These are phyloP conservation scores for Ceratobasidium sp. DNA, from an alignment of 1,284 basidiomycete genomes.

Conservation along the genomic window DNA sequence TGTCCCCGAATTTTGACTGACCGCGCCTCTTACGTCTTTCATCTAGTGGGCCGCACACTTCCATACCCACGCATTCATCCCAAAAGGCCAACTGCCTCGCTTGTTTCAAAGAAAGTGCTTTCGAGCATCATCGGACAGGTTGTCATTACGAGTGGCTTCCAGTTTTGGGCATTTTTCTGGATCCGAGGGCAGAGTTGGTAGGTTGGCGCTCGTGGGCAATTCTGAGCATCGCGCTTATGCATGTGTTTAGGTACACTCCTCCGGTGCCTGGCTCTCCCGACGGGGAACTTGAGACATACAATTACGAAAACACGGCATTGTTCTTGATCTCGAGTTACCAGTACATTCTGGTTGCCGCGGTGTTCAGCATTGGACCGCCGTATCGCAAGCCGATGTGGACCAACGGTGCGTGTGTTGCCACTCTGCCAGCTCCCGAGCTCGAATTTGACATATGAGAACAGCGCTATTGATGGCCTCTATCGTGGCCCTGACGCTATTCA, in stretches of 20 bases:
- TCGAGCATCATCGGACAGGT: slow-evolving; percentile 94
- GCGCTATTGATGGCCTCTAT: slow-evolving; percentile 81
- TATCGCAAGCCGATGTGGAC: slow-evolving; percentile 95
- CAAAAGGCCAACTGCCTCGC: slow-evolving; percentile 92
- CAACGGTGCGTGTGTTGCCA: slow-evolving; percentile 68
- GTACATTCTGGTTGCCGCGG: slow-evolving; percentile 94
- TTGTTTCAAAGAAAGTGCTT: slow-evolving; percentile 96
- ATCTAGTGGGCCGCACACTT: slow-evolving; percentile 60
- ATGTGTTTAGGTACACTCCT: slow-evolving; percentile 64
- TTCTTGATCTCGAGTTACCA: slow-evolving; percentile 98
- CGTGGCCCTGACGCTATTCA: slow-evolving; percentile 69
- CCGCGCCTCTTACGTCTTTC: neutral
- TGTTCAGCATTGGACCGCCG: slow-evolving; percentile 97
- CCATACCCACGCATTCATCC: slow-evolving; percentile 87
- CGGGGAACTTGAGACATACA: slow-evolving; percentile 85
- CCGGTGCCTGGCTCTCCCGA: slow-evolving; percentile 67
- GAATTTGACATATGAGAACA: slow-evolving; percentile 50
- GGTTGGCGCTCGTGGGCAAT: slow-evolving; percentile 45
- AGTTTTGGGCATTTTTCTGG: slow-evolving; percentile 90
- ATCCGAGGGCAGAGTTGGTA: slow-evolving; percentile 84
- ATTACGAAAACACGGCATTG: slow-evolving; percentile 91
- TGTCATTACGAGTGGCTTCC: slow-evolving; percentile 81
- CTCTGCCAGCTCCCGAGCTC: slow-evolving; percentile 2
- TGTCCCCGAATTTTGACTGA: neutral
- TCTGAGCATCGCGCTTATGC: neutral